Conservation (phyloP, 176 grass and related monocot species). For the Guadua angustifolia region DNA sequence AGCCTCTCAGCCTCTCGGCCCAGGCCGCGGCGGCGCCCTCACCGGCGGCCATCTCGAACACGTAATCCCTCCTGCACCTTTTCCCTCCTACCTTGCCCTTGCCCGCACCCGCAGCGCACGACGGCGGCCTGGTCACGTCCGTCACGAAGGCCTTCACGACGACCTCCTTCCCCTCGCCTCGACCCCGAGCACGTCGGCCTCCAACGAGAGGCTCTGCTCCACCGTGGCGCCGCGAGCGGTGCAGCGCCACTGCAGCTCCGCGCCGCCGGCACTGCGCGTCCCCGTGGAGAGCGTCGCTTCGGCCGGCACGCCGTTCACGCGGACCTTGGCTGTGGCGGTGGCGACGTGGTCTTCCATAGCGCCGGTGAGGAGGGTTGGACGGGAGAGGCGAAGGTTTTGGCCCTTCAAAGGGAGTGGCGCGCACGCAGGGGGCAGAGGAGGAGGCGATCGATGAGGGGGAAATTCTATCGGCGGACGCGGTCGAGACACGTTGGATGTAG, state of each 20-base stretch:
- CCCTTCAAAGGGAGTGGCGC: conserved; percentile 3
- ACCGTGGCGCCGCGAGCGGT: neutral
- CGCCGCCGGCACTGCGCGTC: neutral
- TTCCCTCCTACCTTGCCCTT: neutral
- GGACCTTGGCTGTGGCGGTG: conserved; percentile 29
- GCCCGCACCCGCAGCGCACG: conserved; percentile 10
- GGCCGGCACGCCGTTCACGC: conserved; percentile 51
- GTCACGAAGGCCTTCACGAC: conserved; percentile 57
- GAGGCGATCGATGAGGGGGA: neutral
- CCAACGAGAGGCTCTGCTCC: conserved; percentile 50
- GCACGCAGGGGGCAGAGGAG: neutral
- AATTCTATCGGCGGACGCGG: neutral
- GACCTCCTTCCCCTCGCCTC: conserved; percentile 47
- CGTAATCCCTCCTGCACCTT: conserved; percentile 59
- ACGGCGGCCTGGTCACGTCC: neutral
- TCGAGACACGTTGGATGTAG: neutral
- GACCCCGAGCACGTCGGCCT: conserved; percentile 66
- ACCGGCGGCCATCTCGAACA: conserved; percentile 59
- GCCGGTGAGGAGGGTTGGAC: neutral
- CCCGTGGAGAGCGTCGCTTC: conserved; percentile 39
- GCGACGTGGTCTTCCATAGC: conserved; percentile 1
- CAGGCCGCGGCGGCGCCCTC: conserved; percentile 46
- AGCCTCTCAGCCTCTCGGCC: conserved; percentile 34
- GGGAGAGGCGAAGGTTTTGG: conserved; percentile 25
- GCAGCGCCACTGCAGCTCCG: conserved; percentile 56